Conservation (phyloP, 139 green algal species). For the Micromonas pusilla region DNA sequence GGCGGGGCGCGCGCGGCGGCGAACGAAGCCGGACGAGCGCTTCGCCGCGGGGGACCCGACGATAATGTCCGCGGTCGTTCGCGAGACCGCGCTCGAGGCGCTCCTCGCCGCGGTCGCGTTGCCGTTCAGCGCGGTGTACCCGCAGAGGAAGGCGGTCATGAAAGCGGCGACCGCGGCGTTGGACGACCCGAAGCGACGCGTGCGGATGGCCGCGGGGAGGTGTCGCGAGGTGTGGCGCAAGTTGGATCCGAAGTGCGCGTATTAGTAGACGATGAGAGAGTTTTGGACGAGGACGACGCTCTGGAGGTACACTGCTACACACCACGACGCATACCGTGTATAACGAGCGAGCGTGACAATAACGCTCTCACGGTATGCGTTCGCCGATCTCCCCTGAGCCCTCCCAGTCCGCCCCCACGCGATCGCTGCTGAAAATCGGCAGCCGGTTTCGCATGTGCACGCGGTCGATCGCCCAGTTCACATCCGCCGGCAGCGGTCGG, state of each 20-base stretch:
- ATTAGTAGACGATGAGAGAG: too few relatives aligned
- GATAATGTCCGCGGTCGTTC: neutral
- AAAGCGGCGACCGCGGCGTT: neutral
- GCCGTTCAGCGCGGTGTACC: neutral
- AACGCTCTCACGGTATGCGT: conserved; percentile 15
- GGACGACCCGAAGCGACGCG: conserved; percentile 7
- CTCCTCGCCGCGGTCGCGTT: neutral
- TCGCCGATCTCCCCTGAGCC: conserved; percentile 18
- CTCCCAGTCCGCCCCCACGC: conserved; percentile 1
- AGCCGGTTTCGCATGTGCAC: conserved; percentile 37
- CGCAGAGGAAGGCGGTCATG: neutral
- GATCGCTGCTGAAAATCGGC: conserved; percentile 21
- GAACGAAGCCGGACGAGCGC: too few relatives aligned
- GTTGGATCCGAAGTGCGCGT: too few relatives aligned
- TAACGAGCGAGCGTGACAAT: too few relatives aligned
- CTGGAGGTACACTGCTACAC: too few relatives aligned
- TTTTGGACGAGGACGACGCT: too few relatives aligned
- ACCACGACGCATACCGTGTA: too few relatives aligned
- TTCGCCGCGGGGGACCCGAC: neutral
- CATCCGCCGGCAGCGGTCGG: neutral
- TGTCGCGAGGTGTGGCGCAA: neutral
- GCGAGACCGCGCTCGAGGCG: conserved; percentile 1
- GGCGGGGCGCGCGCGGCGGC: neutral
- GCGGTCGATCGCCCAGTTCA: conserved; percentile 28
- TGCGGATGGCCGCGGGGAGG: neutral